These are phyloP conservation scores for Puccinia horiana DNA, from an alignment of 1,284 basidiomycete species.

Conservation along the genomic window DNA sequence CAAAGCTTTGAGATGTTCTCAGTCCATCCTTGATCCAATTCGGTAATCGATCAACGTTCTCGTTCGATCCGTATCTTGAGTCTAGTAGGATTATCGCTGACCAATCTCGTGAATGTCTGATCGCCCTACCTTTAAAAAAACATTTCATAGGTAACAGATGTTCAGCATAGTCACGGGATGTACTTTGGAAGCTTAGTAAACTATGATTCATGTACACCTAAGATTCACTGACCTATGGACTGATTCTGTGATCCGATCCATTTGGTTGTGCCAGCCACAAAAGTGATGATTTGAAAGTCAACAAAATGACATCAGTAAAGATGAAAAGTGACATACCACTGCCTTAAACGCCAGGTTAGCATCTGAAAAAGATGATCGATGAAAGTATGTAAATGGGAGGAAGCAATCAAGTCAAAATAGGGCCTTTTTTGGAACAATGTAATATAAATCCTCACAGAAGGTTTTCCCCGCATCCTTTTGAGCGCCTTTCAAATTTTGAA, in stretches of 20 bases:
- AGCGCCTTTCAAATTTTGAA: slow-evolving; percentile 60
- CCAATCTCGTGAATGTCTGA: slow-evolving; percentile 83
- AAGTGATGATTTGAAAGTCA: background rate
- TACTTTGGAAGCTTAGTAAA: background rate
- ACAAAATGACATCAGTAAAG: background rate
- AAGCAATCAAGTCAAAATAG: background rate
- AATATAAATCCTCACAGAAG: slow-evolving; percentile 67
- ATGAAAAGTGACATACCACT: slow-evolving; percentile 61
- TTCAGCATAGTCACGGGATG: background rate
- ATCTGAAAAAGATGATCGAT: slow-evolving; percentile 52
- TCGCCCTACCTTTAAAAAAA: slow-evolving; percentile 71
- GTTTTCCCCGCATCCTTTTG: slow-evolving; percentile 73
- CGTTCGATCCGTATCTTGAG: slow-evolving; percentile 69
- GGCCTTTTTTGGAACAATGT: background rate
- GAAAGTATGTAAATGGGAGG: background rate
- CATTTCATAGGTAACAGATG: background rate
- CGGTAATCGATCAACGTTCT: slow-evolving; percentile 76
- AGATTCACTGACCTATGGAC: slow-evolving; percentile 32
- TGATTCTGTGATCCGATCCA: slow-evolving; percentile 11
- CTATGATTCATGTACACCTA: slow-evolving; percentile 43
- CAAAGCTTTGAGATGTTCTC: slow-evolving; percentile 69
- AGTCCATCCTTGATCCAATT: slow-evolving; percentile 78
- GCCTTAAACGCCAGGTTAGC: slow-evolving; percentile 89
- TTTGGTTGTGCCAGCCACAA: background rate
- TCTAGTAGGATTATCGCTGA: slow-evolving; percentile 77